Evolutionary conservation across 1,139 yeast species (phyloP), one percentile per base, ranked within the genome.

Genomic region (Sugiyamaella sp.): DNA sequence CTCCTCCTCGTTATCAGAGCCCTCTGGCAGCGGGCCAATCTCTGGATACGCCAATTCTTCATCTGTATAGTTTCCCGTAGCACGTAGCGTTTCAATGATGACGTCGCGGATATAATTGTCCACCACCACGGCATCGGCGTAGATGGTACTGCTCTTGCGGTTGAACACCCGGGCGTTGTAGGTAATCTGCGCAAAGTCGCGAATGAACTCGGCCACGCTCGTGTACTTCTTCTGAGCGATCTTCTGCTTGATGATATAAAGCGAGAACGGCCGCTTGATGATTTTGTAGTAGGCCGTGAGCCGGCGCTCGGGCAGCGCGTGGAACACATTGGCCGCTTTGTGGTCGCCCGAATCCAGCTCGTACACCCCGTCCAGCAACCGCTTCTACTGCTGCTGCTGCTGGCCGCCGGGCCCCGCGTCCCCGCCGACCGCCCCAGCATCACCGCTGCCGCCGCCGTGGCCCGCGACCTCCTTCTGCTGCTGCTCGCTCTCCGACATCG

Each of bases 91-190:
- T 9, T 89, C 86, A 37, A 90, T 75, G 20, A 72, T 73, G 8
- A 29, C 45, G 2, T 79, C 78, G 57, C 72, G 75, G 49, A 90
- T 70, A 68, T 74, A 86, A 45, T 78, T 72, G 64, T 90, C 95
- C 60, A 91, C 71, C 25, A 84, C 77, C 16, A 80, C 75, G 0
- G 97, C 97, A 63, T 86, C 88, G 37, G 77, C 75, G 69, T 86
- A 87, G 49, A 86, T 85, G 14, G 75, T 74, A 0, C 91, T 82
- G 14, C 79, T 83, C 59, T 82, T 84, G 55, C 84, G 84, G 68
- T 91, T 91, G 70, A 85, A 91, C 46, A 85, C 80, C 58, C 89
- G 80, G 1, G 97, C 97, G 67, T 91, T 91, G 90, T 96, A 89
- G 0, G 89, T 80, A 47, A 91, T 86, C 68, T 88, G 93, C 0